These are phyloP conservation scores for Hemisphaericaspora xylofermentans DNA, from an alignment of 1,139 yeast genomes.

Conservation along the genomic window DNA sequence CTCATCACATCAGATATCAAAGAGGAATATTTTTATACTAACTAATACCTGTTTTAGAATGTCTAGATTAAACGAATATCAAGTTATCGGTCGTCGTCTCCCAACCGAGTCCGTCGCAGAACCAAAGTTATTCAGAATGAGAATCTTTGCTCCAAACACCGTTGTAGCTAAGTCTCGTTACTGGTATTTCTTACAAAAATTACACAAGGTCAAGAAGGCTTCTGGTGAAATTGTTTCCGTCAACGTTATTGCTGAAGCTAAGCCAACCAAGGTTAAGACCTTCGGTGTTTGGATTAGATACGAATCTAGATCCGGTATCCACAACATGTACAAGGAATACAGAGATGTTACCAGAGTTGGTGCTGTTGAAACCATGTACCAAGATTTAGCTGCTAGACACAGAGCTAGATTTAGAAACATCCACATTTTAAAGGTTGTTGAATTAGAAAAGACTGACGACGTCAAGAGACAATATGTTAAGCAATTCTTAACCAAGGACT, in stretches of 20 bases:
- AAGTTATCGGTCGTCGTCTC: conserved; percentile 99
- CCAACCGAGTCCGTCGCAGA: conserved; percentile 99
- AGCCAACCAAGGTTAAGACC: conserved; percentile 99
- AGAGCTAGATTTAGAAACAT: conserved; percentile 99
- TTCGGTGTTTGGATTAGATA: conserved; percentile 99
- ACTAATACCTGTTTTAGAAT: conserved; percentile 23
- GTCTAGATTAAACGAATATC: conserved; percentile 98
- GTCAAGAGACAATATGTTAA: conserved; percentile 99
- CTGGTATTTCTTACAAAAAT: conserved; percentile 99
- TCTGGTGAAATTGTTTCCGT: conserved; percentile 98
- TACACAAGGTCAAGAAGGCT: conserved; percentile 99
- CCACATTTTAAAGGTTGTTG: conserved; percentile 98
- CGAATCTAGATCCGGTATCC: conserved; percentile 99
- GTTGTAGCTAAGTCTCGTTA: conserved; percentile 99
- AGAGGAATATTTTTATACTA: conserved; percentile 11
- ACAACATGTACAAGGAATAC: conserved; percentile 99
- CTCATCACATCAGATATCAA: no score
- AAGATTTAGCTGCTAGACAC: conserved; percentile 99
- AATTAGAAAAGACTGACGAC: conserved; percentile 95
- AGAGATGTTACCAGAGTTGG: conserved; percentile 99
- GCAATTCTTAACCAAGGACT: conserved; percentile 94
- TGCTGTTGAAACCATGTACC: conserved; percentile 98
- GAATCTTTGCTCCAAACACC: conserved; percentile 98
- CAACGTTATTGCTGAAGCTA: conserved; percentile 88
- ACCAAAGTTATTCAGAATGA: conserved; percentile 99